Evolutionary conservation across 2,329 filamentous ascomycete genomes (phyloP).

Genomic region (Aureobasidium pullulans): DNA sequence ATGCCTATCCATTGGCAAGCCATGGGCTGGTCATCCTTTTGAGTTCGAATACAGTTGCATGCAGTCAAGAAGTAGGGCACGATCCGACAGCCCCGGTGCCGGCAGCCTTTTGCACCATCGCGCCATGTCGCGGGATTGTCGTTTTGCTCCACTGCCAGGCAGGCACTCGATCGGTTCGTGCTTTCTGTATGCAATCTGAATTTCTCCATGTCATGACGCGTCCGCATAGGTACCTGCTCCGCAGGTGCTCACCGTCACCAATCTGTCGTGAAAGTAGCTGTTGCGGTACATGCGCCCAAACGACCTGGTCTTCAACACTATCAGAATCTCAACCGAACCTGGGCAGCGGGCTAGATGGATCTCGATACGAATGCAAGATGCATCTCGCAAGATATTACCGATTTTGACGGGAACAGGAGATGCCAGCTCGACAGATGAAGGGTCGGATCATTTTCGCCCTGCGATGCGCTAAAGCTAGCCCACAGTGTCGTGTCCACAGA

Average conservation of each 20-base stretch:
- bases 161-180: background rate
- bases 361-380: conserved; percentile 8
- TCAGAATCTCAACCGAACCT: background rate
- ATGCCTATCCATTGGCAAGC: background rate
- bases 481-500: background rate
- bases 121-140: too few species aligned
- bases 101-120: background rate
- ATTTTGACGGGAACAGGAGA: background rate
- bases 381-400: background rate
- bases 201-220: background rate
- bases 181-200: background rate
- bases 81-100: background rate
- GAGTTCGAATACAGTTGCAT: background rate
- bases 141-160: background rate
- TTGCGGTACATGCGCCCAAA: background rate
- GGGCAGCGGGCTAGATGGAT: background rate
- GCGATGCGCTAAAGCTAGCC: background rate
- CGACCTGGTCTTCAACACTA: background rate
- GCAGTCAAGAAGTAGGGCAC: background rate
- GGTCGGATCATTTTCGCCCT: background rate
- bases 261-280: background rate
- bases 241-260: background rate
- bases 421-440: background rate
- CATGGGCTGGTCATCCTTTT: background rate
- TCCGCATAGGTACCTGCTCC: too few species aligned